Conservation (phyloP, 371 early-diverging fungal species). For the Funneliformis caledonium region DNA sequence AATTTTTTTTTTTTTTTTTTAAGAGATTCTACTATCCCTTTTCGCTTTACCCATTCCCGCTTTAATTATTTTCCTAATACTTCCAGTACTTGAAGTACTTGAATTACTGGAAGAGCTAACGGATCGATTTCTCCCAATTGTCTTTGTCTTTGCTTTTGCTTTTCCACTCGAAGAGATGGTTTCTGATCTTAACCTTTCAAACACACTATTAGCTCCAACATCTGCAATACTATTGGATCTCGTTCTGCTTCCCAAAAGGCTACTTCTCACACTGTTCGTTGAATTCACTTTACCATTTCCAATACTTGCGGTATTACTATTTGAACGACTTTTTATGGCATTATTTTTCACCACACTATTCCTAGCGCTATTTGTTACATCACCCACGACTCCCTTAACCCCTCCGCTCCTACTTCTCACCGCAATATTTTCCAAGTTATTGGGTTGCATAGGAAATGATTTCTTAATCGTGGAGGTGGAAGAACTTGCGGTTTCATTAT, state of each 20-base stretch:
- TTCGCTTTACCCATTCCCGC: background rate
- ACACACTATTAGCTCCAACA: background rate
- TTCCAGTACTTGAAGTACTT: background rate
- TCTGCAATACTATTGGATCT: background rate
- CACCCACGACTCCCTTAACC: background rate
- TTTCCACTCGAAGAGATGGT: too few relatives aligned
- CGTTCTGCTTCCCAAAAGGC: background rate
- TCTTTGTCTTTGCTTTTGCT: background rate
- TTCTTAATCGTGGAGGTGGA: background rate
- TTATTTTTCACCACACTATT: background rate
- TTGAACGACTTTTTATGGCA: background rate
- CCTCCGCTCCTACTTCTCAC: background rate
- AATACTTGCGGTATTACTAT: background rate
- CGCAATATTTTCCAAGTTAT: background rate
- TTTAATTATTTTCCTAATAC: background rate
- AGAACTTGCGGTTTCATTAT: background rate
- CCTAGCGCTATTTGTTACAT: background rate
- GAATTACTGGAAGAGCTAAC: background rate
- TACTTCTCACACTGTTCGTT: background rate
- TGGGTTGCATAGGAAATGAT: background rate
- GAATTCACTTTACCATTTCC: background rate
- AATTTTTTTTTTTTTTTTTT: too few relatives aligned
- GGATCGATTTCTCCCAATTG: background rate
- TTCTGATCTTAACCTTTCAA: background rate
- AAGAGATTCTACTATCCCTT: background rate